These are phyloP conservation scores for Zygoascus bituminiphila DNA, from an alignment of 805 yeast species.

Conservation along the genomic window DNA sequence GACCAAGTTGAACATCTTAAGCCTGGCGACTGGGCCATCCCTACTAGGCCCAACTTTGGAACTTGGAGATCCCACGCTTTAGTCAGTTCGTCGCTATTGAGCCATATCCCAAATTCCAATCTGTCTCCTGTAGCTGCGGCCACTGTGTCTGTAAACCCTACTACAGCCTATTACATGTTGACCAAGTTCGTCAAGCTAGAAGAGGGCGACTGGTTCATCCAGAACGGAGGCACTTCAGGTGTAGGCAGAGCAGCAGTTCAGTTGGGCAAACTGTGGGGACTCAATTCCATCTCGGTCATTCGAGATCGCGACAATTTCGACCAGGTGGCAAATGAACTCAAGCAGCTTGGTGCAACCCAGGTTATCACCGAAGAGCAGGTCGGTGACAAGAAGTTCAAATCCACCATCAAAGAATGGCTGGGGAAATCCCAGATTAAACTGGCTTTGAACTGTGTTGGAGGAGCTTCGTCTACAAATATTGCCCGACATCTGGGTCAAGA, in stretches of 20 bases:
- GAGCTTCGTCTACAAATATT: slow-evolving; percentile 69
- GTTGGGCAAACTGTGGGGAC: slow-evolving; percentile 67
- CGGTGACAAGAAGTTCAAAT: slow-evolving; percentile 55
- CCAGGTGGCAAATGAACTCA: slow-evolving; percentile 47
- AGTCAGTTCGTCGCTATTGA: slow-evolving; percentile 43
- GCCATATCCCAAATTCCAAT: slow-evolving; percentile 45
- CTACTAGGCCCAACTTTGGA: slow-evolving; percentile 69
- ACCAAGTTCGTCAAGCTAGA: slow-evolving; percentile 53
- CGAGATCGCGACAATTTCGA: slow-evolving; percentile 70
- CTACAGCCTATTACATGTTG: slow-evolving; percentile 85
- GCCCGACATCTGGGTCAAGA: slow-evolving; percentile 65
- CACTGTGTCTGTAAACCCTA: slow-evolving; percentile 85
- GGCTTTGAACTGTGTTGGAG: slow-evolving; percentile 92
- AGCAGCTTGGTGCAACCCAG: slow-evolving; percentile 67
- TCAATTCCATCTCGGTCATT: slow-evolving; percentile 78
- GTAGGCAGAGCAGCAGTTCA: slow-evolving; percentile 91
- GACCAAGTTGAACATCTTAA: slow-evolving; percentile 36
- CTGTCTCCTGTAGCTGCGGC: slow-evolving; percentile 49
- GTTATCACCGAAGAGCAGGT: slow-evolving; percentile 88
- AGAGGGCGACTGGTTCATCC: slow-evolving; percentile 82
- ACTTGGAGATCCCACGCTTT: slow-evolving; percentile 83
- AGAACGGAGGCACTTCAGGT: slow-evolving; percentile 93
- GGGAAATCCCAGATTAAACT: slow-evolving; percentile 47
- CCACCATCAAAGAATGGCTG: slow-evolving; percentile 40
- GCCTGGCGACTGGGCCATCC: slow-evolving; percentile 85